These are phyloP conservation scores for Fomitiporia mediterranea DNA, from an alignment of 1,284 basidiomycete species.

Conservation along the genomic window DNA sequence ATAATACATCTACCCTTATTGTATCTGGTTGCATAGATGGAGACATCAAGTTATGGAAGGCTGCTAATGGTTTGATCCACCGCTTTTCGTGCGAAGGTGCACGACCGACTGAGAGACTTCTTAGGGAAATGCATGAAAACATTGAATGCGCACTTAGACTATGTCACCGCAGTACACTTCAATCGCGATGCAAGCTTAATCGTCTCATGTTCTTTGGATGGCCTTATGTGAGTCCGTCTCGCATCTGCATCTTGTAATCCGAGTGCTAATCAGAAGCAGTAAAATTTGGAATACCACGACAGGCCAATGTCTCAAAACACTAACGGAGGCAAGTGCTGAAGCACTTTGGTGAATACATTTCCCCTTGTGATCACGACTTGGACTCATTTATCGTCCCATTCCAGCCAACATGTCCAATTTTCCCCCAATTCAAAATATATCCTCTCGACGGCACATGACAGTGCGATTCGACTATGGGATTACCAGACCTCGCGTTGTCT, in stretches of 20 bases:
- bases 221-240: conserved; percentile 70
- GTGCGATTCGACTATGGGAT: conserved; percentile 90
- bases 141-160: conserved; percentile 90
- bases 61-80: conserved; percentile 55
- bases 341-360: conserved; percentile 66
- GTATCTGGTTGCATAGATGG: conserved; percentile 94
- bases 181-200: conserved; percentile 90
- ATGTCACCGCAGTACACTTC: conserved; percentile 91
- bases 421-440: conserved; percentile 94
- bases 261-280: conserved; percentile 37
- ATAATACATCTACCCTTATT: conserved; percentile 79
- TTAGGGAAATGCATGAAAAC: conserved; percentile 77
- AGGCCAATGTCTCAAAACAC: conserved; percentile 94
- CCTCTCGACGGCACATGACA: conserved; percentile 87
- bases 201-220: conserved; percentile 89
- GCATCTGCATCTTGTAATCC: background rate
- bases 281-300: conserved; percentile 93
- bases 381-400: background rate
- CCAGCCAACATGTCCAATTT: conserved; percentile 85
- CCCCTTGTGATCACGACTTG: background rate
- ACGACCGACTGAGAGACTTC: no score
- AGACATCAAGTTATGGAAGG: conserved; percentile 90
- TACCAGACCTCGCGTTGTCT: conserved; percentile 88
- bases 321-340: conserved; percentile 81
- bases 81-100: background rate